Evolutionary conservation across 2,329 filamentous ascomycete genomes (phyloP), one percentile per base, ranked within the genome.

Genomic region (Colletotrichum limetticola): DNA sequence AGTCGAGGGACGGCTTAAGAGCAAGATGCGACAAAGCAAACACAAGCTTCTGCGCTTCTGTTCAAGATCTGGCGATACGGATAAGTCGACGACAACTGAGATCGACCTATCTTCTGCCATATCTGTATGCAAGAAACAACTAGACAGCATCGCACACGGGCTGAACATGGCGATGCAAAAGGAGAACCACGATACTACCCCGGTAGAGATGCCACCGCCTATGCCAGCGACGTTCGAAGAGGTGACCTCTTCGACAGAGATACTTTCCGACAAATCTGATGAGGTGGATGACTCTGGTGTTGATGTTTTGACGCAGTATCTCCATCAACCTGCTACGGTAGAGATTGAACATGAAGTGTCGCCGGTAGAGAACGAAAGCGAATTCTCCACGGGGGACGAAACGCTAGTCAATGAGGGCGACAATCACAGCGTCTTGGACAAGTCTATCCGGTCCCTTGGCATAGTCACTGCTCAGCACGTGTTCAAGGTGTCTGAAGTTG

Each of bases 41-140:
- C 53, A 56, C 12, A 19, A 4, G 22, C 0, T 55, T 14, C 3
- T 6, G 9, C 4, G 22, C 0, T 55, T 55, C 6, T 28, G 22
- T 0, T 28, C 53, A 0, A 24, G 6, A 0, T 28, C 26, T 0
- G 1, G 24, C 12, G 26, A 56, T 0, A 56, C 22, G 0, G 53
- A 56, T 19, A 56, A 56, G 0, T 3, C 53, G 0, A 56, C 1
- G 53, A 19, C n/a, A 5, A 56, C 24, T 0, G 2, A 2, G 0
- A 56, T 56, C 7, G 53, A 56, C 1, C 11, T 55, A 28, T 55
- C 52, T 2, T 55, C 52, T 3, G 42, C 19, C 0, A 26, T 1
- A 16, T 22, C 52, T 1, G 22, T 8, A 1, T 55, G 14, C 24
- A 55, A 26, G 52, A 22, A 55, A 26, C n/a, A 16, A 4, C 52